Conservation (phyloP, 2,329 filamentous ascomycete species). For the Hypoxylon sp. region DNA sequence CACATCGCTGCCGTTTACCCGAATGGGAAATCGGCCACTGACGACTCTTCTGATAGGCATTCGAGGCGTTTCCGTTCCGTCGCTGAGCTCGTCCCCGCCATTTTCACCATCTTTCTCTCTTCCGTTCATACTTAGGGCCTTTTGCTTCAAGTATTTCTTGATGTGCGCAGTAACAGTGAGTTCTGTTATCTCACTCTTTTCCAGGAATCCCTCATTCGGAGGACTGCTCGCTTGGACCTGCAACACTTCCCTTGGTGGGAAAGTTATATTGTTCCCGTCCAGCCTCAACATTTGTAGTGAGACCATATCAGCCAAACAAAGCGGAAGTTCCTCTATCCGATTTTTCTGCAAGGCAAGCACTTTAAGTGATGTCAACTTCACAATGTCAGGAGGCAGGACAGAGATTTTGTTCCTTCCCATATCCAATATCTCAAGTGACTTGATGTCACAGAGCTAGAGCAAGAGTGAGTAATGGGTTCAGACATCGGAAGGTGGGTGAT, state of each 20-base stretch:
- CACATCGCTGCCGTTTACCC: conserved; percentile 80
- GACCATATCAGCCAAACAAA: conserved; percentile 89
- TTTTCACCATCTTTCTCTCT: conserved; percentile 68
- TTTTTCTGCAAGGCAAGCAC: conserved; percentile 92
- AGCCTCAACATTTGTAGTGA: conserved; percentile 92
- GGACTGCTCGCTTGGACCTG: conserved; percentile 70
- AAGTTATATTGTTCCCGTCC: conserved; percentile 87
- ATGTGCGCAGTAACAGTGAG: conserved; percentile 72
- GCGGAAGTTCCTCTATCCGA: conserved; percentile 84
- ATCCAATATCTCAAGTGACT: conserved; percentile 91
- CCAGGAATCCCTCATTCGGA: conserved; percentile 67
- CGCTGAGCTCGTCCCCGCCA: conserved; percentile 74
- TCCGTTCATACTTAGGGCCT: conserved; percentile 62
- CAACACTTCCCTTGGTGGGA: conserved; percentile 80
- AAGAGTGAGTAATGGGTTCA: conserved; percentile 44
- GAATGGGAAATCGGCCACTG: conserved; percentile 77
- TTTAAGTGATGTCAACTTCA: conserved; percentile 85
- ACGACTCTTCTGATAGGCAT: conserved; percentile 74
- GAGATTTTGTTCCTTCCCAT: conserved; percentile 89
- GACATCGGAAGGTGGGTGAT: conserved; percentile 28
- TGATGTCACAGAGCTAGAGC: conserved; percentile 83
- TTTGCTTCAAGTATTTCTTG: conserved; percentile 72
- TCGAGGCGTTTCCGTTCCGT: conserved; percentile 84
- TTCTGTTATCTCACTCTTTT: conserved; percentile 76
- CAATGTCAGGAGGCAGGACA: conserved; percentile 82